Evolutionary conservation across 257 asterid genomes (phyloP).

Genomic region (Thymus quinquecostatus): DNA sequence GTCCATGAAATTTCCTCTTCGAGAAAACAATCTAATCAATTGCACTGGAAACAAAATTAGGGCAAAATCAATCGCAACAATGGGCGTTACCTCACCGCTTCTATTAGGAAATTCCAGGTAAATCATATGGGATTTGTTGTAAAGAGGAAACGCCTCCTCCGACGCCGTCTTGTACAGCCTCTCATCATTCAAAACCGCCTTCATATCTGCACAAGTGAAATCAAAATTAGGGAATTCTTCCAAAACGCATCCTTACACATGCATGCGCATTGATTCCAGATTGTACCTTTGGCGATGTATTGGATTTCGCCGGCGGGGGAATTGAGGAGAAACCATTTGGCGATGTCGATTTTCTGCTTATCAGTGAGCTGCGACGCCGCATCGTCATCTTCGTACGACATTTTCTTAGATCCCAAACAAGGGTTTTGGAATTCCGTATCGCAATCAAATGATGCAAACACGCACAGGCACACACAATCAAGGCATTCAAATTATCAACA

Average conservation of each 20-base stretch:
- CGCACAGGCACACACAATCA: not conserved
- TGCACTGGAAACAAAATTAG: conserved; percentile 11
- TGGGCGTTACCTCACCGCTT: conserved; percentile 83
- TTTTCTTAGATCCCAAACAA: conserved; percentile 41
- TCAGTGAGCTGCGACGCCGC: conserved; percentile 63
- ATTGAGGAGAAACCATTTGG: conserved; percentile 97
- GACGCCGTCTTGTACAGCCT: conserved; percentile 59
- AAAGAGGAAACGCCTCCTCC: conserved; percentile 80
- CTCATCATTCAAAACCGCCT: conserved; percentile 40
- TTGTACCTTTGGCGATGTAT: conserved; percentile 85
- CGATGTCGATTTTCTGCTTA: conserved; percentile 80
- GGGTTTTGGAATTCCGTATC: conserved; percentile 35
- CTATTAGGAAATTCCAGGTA: conserved; percentile 82
- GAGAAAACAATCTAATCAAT: conserved; percentile 22
- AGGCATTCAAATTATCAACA: too few relatives aligned
- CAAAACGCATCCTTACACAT: conserved; percentile 1
- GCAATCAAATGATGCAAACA: conserved; percentile 14
- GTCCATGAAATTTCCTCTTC: conserved; percentile 16
- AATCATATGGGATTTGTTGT: conserved; percentile 89
- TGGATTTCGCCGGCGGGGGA: conserved; percentile 96
- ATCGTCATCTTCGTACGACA: conserved; percentile 82
- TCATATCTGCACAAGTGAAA: not conserved
- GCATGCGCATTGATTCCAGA: not conserved
- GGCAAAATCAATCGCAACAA: conserved; percentile 14
- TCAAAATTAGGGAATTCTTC: conserved; percentile 10